Evolutionary conservation across 2,329 filamentous ascomycete genomes (phyloP).

Genomic region (Myriosclerotinia scirpicola): DNA sequence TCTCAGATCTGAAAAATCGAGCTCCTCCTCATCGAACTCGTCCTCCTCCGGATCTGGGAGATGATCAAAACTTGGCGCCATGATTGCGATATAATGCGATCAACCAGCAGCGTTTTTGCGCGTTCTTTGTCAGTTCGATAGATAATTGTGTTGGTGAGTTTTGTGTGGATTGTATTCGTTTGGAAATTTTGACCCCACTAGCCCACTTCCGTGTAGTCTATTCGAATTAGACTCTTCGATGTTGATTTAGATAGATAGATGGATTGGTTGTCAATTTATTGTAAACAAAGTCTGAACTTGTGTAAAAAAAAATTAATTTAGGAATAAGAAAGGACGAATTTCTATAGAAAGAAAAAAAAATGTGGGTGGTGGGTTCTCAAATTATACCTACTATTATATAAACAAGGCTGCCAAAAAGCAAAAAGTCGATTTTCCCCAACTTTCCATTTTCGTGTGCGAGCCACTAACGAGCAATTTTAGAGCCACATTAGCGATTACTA

Average conservation of each 20-base stretch:
- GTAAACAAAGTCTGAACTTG: neutral
- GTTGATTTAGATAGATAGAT: neutral
- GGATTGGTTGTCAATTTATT: conserved; percentile 1
- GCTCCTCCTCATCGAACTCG: conserved; percentile 85
- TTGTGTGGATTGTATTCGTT: conserved; percentile 26
- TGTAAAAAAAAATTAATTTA: neutral
- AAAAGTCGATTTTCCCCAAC: conserved; percentile 23
- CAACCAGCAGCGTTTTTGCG: conserved; percentile 20
- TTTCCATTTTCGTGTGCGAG: conserved; percentile 26
- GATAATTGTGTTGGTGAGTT: conserved; percentile 16
- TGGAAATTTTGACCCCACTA: conserved; percentile 25
- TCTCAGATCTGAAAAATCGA: conserved; percentile 91
- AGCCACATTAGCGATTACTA: conserved; percentile 26
- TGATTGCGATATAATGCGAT: conserved; percentile 50
- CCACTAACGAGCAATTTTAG: conserved; percentile 21
- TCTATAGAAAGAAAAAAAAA: conserved; percentile 6
- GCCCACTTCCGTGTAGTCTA: conserved; percentile 21
- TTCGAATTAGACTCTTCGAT: conserved; percentile 13
- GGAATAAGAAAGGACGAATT: conserved; percentile 6
- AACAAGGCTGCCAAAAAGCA: conserved; percentile 20
- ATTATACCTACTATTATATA: no score
- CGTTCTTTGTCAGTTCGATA: conserved; percentile 23
- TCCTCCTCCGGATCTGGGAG: conserved; percentile 87
- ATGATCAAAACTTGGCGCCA: conserved; percentile 93
- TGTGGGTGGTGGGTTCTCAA: conserved; percentile 16